A percentile compares a stretch with the other conserved stretches of the same genome.
phyloP scores from a whole-genome alignment of 169 alveolate species.

The Cryptosporidium sp. region DNA sequence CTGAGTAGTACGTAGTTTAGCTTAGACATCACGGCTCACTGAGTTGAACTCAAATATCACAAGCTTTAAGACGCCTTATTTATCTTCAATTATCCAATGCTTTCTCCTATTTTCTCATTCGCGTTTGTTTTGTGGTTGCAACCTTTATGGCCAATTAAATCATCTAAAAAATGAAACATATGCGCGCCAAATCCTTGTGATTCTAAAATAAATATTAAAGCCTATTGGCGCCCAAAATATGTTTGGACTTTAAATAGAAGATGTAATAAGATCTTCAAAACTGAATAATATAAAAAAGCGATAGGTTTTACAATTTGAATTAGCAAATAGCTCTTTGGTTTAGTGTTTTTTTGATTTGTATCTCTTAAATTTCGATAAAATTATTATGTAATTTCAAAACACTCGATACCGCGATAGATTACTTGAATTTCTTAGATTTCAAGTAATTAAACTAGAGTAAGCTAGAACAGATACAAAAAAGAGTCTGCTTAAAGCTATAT shows the following conservation, averaged over 20 bases:
- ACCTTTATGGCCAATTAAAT: constrained; percentile 3
- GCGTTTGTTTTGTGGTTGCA: not conserved
- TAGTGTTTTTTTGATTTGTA: not conserved
- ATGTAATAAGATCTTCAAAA: no score
- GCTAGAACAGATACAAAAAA: not conserved
- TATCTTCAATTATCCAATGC: not conserved
- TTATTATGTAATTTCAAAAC: no score
- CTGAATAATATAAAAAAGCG: no score
- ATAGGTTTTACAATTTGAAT: no score
- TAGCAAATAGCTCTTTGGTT: not conserved
- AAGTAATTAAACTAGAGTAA: not conserved
- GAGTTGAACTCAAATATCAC: not conserved
- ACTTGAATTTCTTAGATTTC: constrained; percentile 8
- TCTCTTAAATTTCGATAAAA: no score
- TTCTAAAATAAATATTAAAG: not conserved
- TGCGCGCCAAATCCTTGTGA: constrained; percentile 8
- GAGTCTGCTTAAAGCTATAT: not conserved
- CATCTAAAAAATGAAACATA: constrained; percentile 11
- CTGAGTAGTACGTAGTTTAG: not conserved
- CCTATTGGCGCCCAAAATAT: not conserved
- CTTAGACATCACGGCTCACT: not conserved
- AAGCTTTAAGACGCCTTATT: not conserved
- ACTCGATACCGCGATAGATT: constrained; percentile 9
- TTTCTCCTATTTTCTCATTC: not conserved
- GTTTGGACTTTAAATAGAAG: no score